phyloP scores from a whole-genome alignment of 2,329 filamentous ascomycete species.

The Ascochyta pisi region DNA sequence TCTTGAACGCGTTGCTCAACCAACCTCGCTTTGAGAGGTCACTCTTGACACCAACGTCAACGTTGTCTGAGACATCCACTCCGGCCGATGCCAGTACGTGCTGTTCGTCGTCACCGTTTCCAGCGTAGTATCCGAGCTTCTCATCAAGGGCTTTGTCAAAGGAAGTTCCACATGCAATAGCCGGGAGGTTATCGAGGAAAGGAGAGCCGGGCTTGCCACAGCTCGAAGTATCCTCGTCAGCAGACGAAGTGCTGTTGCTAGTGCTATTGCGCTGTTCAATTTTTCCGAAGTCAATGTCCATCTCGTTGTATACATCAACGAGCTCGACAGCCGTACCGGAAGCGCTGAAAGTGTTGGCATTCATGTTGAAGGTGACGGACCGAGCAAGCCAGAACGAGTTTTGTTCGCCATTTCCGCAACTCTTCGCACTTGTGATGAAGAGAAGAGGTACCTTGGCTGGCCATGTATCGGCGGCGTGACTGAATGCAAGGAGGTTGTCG shows the following conservation, averaged over 20 bases:
- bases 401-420: slow-evolving; percentile 14
- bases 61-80: not conserved
- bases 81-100: slow-evolving; percentile 9
- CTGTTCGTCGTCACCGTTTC: slow-evolving; percentile 10
- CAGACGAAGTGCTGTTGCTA: slow-evolving; percentile 1
- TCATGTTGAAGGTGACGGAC: slow-evolving; percentile 1
- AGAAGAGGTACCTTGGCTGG: slow-evolving; percentile 12
- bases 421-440: slow-evolving; percentile 12
- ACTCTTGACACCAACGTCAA: not conserved
- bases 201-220: slow-evolving; percentile 13
- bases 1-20: slow-evolving; percentile 6
- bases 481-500: slow-evolving; percentile 11
- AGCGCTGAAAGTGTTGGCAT: slow-evolving; percentile 14
- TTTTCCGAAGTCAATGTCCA: slow-evolving; percentile 17
- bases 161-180: slow-evolving; percentile 13
- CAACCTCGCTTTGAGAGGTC: slow-evolving; percentile 9
- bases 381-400: slow-evolving; percentile 17
- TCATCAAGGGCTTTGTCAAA: slow-evolving; percentile 11
- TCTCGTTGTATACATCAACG: slow-evolving; percentile 11
- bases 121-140: slow-evolving; percentile 11
- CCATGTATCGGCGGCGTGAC: slow-evolving; percentile 13
- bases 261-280: slow-evolving; percentile 12
- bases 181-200: slow-evolving; percentile 11
- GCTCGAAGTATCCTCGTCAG: slow-evolving; percentile 2
- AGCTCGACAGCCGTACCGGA: slow-evolving; percentile 5